Conservation (phyloP, 2,329 filamentous ascomycete species). For the Alternaria rosae region DNA sequence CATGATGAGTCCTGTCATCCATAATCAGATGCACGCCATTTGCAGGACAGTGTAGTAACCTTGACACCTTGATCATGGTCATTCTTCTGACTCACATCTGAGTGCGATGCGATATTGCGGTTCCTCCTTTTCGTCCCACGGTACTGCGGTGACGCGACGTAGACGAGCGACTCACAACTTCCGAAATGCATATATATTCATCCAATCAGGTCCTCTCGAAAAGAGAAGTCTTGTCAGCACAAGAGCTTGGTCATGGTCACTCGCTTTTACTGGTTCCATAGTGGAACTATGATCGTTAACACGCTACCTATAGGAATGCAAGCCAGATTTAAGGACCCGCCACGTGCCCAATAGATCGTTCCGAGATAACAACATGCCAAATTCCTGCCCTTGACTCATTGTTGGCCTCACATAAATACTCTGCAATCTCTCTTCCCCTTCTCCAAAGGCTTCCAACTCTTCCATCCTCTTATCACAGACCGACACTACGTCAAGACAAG, state of each 20-base stretch:
- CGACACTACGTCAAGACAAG: not conserved
- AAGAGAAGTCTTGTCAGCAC: too few species aligned
- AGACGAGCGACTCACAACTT: too few species aligned
- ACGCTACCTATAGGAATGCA: not conserved
- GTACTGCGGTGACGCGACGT: too few species aligned
- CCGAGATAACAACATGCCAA: not conserved
- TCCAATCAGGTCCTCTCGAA: too few species aligned
- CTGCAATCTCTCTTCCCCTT: not conserved
- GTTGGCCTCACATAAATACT: not conserved
- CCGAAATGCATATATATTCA: too few species aligned
- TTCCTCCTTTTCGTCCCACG: too few species aligned
- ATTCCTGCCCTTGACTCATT: not conserved
- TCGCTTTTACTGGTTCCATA: not conserved
- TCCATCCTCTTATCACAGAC: not conserved
- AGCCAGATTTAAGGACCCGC: not conserved
- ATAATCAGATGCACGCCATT: not conserved
- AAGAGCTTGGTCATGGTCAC: not conserved
- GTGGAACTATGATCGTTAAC: not conserved
- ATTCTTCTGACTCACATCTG: too few species aligned
- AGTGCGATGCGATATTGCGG: too few species aligned
- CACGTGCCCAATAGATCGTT: not conserved
- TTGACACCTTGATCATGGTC: not conserved
- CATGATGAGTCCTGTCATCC: not conserved
- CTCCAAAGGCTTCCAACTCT: not conserved
- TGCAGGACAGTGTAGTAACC: too few species aligned